phyloP scores from a whole-genome alignment of 176 grass and related monocot species.

The Rhynchospora breviuscula region DNA sequence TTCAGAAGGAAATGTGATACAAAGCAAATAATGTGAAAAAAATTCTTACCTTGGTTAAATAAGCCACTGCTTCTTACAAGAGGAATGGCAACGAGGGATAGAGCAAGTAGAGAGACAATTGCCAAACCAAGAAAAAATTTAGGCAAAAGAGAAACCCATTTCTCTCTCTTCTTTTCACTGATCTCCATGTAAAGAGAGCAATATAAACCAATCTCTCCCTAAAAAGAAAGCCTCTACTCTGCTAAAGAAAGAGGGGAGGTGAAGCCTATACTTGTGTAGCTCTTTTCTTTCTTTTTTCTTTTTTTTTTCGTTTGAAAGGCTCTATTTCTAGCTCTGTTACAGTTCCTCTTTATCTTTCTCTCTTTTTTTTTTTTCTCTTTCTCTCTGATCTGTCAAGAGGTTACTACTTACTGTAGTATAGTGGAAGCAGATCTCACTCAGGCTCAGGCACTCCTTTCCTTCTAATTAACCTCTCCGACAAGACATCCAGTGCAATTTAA shows the following conservation, averaged over 20 bases:
- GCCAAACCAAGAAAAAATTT: not conserved
- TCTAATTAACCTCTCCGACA: constrained; percentile 5
- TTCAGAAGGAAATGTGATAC: too few species aligned
- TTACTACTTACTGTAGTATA: not conserved
- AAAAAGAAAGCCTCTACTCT: not conserved
- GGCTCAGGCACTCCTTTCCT: not conserved
- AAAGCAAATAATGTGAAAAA: not conserved
- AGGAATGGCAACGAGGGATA: not conserved
- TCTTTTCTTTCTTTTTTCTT: not conserved
- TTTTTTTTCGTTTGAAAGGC: not conserved
- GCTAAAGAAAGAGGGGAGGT: not conserved
- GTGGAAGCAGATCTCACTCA: not conserved
- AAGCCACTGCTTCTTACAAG: not conserved
- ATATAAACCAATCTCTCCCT: not conserved
- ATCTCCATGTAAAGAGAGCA: not conserved
- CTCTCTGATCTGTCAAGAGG: not conserved
- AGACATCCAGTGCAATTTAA: constrained; percentile 10
- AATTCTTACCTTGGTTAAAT: not conserved
- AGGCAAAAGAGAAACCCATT: not conserved
- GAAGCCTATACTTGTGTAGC: not conserved
- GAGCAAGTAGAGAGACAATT: not conserved
- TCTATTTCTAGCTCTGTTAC: not conserved
- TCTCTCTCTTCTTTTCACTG: not conserved
- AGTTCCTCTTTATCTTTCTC: not conserved
- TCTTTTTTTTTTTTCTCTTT: not conserved